Conservation (phyloP, 2,329 filamentous ascomycete species). For the Fusarium tanahbumbuense region DNA sequence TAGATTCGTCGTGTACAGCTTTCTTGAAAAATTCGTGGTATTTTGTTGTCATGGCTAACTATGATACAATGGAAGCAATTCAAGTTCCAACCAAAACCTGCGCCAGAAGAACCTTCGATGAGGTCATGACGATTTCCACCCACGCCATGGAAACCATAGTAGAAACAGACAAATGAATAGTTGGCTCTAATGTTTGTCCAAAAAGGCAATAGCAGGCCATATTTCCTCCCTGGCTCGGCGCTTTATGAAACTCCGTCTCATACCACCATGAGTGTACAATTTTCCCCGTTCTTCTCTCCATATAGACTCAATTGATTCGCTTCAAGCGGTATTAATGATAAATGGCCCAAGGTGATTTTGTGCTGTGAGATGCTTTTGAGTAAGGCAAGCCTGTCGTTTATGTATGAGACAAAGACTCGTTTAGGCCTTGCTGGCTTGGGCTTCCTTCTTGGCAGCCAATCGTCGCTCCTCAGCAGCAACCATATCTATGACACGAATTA, state of each 20-base stretch:
- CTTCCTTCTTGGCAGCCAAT: conserved; percentile 56
- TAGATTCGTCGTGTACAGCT: background rate
- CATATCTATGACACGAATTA: conserved; percentile 70
- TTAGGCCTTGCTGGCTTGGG: conserved; percentile 39
- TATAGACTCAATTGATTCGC: conserved; percentile 4
- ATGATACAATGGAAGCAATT: conserved; percentile 25
- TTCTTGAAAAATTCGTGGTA: background rate
- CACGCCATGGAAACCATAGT: background rate
- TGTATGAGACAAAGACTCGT: background rate
- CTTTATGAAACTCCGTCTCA: conserved; percentile 7
- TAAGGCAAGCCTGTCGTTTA: background rate
- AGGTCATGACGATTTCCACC: conserved; percentile 2
- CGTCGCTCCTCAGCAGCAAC: conserved; percentile 80
- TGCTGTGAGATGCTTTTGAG: background rate
- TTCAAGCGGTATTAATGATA: conserved; percentile 25
- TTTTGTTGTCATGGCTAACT: conserved; percentile 12
- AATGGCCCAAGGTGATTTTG: background rate
- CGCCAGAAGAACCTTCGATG: background rate
- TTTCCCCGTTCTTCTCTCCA: background rate
- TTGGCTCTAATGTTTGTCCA: background rate
- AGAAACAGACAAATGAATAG: conserved; percentile 12
- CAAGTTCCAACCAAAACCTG: conserved; percentile 5
- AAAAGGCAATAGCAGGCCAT: background rate
- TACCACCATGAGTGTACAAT: conserved; percentile 9
- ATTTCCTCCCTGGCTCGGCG: background rate